Conservation (phyloP, 306 rosid genomes). For the Elaeagnus macrophylla region DNA sequence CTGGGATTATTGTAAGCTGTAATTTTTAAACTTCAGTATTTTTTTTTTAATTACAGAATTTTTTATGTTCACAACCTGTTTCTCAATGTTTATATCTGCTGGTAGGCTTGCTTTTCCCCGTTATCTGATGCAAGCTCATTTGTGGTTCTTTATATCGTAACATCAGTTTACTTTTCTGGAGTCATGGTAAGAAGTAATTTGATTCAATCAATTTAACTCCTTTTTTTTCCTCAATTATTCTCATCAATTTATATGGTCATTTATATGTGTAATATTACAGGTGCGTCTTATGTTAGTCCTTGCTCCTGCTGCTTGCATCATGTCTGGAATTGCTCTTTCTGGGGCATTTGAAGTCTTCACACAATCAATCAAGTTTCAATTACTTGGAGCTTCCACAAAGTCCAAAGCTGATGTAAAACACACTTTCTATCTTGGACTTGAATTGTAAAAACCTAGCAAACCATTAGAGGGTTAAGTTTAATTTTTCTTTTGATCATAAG, state of each 20-base stretch:
- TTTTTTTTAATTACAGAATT: slow-evolving; percentile 5
- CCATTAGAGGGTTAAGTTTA: slow-evolving; percentile 16
- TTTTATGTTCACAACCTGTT: slow-evolving; percentile 11
- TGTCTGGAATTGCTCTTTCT: slow-evolving; percentile 98
- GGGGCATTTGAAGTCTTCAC: slow-evolving; percentile 94
- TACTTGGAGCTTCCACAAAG: slow-evolving; percentile 40
- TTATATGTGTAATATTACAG: slow-evolving; percentile 35
- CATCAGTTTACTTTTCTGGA: slow-evolving; percentile 90
- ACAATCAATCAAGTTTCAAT: slow-evolving; percentile 83
- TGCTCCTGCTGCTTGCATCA: slow-evolving; percentile 98
- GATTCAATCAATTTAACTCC: slow-evolving; percentile 5
- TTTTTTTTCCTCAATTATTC: slow-evolving; percentile 9
- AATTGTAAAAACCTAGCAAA: slow-evolving; percentile 13
- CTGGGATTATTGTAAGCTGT: slow-evolving; percentile 78
- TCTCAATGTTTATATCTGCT: slow-evolving; percentile 25
- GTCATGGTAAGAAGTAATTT: slow-evolving; percentile 74
- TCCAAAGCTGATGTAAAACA: slow-evolving; percentile 40
- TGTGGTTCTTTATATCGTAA: slow-evolving; percentile 74
- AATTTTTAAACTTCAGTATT: background rate
- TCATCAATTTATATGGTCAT: slow-evolving; percentile 15
- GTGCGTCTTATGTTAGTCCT: slow-evolving; percentile 97
- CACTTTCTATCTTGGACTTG: slow-evolving; percentile 21
- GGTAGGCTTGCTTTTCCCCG: slow-evolving; percentile 89
- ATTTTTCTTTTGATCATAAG: slow-evolving; percentile 33
- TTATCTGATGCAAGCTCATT: slow-evolving; percentile 96